phyloP scores from a whole-genome alignment of 306 rosid genomes.

The Rosa multiflora region DNA sequence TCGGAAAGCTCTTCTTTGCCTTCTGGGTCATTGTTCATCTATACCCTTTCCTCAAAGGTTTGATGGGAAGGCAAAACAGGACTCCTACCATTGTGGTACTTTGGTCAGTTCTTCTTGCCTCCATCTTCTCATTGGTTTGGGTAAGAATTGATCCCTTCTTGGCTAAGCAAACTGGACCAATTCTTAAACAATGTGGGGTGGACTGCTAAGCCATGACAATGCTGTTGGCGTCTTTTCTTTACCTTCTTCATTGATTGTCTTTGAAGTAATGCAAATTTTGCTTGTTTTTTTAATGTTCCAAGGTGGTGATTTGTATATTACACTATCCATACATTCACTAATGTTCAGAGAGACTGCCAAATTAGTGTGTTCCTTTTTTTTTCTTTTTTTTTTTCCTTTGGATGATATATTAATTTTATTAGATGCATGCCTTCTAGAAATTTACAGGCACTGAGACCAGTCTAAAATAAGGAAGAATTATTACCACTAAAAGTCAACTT shows the following conservation, averaged over 20 bases:
- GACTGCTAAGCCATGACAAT: slow-evolving; percentile 55
- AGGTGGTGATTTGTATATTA: slow-evolving; percentile 14
- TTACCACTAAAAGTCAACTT: not conserved
- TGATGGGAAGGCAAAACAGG: slow-evolving; percentile 91
- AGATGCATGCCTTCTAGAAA: not conserved
- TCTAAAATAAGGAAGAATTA: not conserved
- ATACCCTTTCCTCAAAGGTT: slow-evolving; percentile 94
- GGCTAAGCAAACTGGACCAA: slow-evolving; percentile 83
- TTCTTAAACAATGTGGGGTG: slow-evolving; percentile 86
- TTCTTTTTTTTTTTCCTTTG: too few relatives aligned
- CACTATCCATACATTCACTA: not conserved
- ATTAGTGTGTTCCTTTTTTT: not conserved
- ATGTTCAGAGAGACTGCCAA: not conserved
- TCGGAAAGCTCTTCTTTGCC: slow-evolving; percentile 87
- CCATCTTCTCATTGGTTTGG: slow-evolving; percentile 90
- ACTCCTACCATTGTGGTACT: slow-evolving; percentile 87
- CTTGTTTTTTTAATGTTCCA: slow-evolving; percentile 5
- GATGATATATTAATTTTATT: not conserved
- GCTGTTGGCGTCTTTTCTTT: not conserved
- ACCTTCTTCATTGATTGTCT: slow-evolving; percentile 25
- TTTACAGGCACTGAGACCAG: not conserved
- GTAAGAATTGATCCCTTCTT: slow-evolving; percentile 85
- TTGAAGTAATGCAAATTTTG: slow-evolving; percentile 14
- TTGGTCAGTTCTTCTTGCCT: slow-evolving; percentile 78
- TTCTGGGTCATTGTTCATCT: slow-evolving; percentile 92